Percentiles rank a stretch among this genome's conserved stretches.
These are phyloP conservation scores for Quercus glauca DNA, from an alignment of 306 rosid species.

Conservation along the genomic window DNA sequence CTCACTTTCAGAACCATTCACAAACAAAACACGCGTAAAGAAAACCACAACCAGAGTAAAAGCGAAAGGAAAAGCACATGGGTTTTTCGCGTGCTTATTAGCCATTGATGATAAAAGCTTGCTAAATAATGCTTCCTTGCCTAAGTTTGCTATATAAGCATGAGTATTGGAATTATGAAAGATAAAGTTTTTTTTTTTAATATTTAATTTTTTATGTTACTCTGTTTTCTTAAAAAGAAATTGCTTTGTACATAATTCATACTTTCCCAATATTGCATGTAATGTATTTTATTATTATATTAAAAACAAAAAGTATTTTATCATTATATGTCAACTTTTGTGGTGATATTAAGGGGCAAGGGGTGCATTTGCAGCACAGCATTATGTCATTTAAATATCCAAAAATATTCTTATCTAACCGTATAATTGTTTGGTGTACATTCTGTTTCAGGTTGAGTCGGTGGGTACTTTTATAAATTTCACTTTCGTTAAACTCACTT, in stretches of 20 bases:
- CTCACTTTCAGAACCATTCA: background rate
- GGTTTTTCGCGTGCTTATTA: background rate
- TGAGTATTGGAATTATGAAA: background rate
- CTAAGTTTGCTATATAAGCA: background rate
- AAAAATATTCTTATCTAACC: too few species aligned
- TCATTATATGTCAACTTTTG: background rate
- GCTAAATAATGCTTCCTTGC: background rate
- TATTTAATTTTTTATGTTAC: background rate
- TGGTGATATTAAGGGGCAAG: background rate
- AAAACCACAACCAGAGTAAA: conserved; percentile 1
- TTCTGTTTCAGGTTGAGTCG: background rate
- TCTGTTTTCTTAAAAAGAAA: background rate
- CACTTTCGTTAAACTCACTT: too few species aligned
- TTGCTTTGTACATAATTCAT: background rate
- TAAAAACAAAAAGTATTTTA: background rate
- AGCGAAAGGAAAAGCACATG: background rate
- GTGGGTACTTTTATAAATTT: too few species aligned
- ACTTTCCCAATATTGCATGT: background rate
- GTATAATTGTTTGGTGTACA: background rate
- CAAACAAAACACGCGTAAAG: background rate
- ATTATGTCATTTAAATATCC: background rate
- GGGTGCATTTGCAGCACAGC: background rate
- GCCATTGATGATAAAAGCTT: conserved; percentile 21
- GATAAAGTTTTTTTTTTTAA: too few species aligned
- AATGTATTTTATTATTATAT: background rate